Percentiles rank a stretch among this genome's conserved stretches.
Evolutionary conservation across 2,329 filamentous ascomycete genomes (phyloP).

Genomic region (Fusarium falciforme): DNA sequence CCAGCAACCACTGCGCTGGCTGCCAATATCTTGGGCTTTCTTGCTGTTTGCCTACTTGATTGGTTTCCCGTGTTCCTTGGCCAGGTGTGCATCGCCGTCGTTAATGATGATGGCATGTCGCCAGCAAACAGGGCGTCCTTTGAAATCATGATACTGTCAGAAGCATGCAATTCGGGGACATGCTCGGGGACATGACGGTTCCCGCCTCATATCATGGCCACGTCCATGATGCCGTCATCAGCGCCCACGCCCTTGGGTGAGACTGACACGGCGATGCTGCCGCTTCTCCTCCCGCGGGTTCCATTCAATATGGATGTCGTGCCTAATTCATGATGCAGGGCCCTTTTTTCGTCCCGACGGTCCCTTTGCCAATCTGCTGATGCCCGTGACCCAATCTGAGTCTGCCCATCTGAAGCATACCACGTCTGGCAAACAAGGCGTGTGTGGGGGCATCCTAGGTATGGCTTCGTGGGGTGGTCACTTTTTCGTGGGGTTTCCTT

Average conservation of each 20-base stretch:
- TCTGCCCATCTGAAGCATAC: constrained; percentile 24
- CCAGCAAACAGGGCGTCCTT: constrained; percentile 5
- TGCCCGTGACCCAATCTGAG: constrained; percentile 12
- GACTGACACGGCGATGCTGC: neutral
- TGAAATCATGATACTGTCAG: constrained; percentile 10
- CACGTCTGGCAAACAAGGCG: constrained; percentile 18
- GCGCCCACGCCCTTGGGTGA: constrained; percentile 5
- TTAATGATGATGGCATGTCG: constrained; percentile 5
- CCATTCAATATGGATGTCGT: neutral
- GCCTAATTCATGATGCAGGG: constrained; percentile 5
- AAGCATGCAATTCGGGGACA: neutral
- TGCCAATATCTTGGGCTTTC: neutral
- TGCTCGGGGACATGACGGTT: neutral
- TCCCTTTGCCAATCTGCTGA: constrained; percentile 18
- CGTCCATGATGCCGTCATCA: constrained; percentile 21
- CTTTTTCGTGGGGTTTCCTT: constrained; percentile 17
- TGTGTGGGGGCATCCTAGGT: constrained; percentile 19
- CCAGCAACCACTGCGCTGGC: neutral
- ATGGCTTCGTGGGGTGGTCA: constrained; percentile 4
- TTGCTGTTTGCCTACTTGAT: neutral
- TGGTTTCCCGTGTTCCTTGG: neutral
- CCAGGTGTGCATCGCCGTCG: neutral
- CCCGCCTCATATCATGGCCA: constrained; percentile 2
- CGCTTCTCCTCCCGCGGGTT: neutral
- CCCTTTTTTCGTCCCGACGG: constrained; percentile 1